Base-by-base conservation (phyloP, 768 basidiomycete genomes). In the Tubosaeta brunneosetosa region DNA sequence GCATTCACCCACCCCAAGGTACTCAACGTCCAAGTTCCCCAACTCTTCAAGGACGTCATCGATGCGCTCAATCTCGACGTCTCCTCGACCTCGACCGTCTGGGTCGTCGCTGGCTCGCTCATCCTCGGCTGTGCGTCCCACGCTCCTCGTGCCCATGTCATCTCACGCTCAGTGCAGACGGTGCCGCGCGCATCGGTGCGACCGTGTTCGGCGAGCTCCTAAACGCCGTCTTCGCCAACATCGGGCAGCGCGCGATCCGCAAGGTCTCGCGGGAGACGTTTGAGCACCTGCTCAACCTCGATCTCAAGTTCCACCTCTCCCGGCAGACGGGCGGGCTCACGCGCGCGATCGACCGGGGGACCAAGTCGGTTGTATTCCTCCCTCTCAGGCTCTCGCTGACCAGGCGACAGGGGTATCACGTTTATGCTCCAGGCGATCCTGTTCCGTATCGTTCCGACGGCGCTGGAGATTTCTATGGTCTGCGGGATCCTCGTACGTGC, bases 11-110 rank as follows among this genome's bases (percentile, higher is more conserved):
- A n/a, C 12, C 13, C 4, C 41, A 50, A 94, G 93, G 72, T 97
- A 41, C 72, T 97, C 51, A 99, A 97, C 66, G 97, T 99, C 1
- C 95, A 98, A 77, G 94, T 99, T n/a, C 97, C 97, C 1, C 81
- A 91, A 59, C 74, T 98, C 55, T 99, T 99, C 81, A 98, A 97
- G 71, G 70, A 78, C 26, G 81, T 99, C 40, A 84, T 99, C 48
- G 95, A 99, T 66, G 70, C 89, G 1, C 75, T 99, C 56, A 97
- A 97, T 62, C 75, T 98, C 31, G 84, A 88, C 26, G 76, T 97
- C 32, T 81, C 86, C 12, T 71, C 83, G 12, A 66, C 76, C 7
- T 81, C 86, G 5, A 93, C 94, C 0, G 92, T 91, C 3, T 95
- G 93, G 90, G 77, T 94, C 3, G 74, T 99, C 22, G 92, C 87